Base-by-base conservation (phyloP, 176 grass and related monocot species). In the Alloteropsis semialata region DNA sequence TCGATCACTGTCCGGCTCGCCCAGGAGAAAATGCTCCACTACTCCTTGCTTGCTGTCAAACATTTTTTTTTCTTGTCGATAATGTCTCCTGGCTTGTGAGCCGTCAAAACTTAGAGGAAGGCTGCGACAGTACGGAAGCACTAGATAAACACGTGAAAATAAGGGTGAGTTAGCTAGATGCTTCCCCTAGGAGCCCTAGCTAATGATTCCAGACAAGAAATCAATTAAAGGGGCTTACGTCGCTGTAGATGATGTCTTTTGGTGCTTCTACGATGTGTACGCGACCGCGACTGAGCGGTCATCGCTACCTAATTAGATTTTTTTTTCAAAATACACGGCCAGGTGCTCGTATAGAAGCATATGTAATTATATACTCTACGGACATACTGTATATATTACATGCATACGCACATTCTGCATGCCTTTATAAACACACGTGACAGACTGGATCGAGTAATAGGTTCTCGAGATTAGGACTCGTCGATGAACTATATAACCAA, bases 121-220 rank as follows among this genome's bases (percentile, higher is more conserved):
- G 54, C 28, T 2, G 13, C 5, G 33, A 45, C 74, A 12, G 65
- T 16, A 76, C 49, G n/a, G 13, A 32, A 34, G 41, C 42, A 10
- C 39, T 78, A 62, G 57, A 6, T 24, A 6, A 32, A 8, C 79
- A 71, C 86, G 79, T 82, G 86, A 69, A 69, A 73, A 51, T 50
- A 68, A 61, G 53, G 53, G 21, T 55, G 53, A 22, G 19, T 6
- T 54, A n/a, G n/a, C 34, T 41, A 44, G 57, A 72, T 34, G 74
- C 74, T 37, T 64, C 38, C 10, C 45, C 53, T 58, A 48, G 10
- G 25, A 77, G 33, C 2, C 22, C 11, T 69, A 44, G 66, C 22
- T 27, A 69, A 69, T 69, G 37, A 42, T 69, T 14, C 65, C 12
- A 25, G 57, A 80, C 68, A 74, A 18, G 58, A 69, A 69, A 65